These are phyloP conservation scores for Coniochaeta sp. DNA, from an alignment of 2,329 filamentous ascomycete species.

Conservation along the genomic window DNA sequence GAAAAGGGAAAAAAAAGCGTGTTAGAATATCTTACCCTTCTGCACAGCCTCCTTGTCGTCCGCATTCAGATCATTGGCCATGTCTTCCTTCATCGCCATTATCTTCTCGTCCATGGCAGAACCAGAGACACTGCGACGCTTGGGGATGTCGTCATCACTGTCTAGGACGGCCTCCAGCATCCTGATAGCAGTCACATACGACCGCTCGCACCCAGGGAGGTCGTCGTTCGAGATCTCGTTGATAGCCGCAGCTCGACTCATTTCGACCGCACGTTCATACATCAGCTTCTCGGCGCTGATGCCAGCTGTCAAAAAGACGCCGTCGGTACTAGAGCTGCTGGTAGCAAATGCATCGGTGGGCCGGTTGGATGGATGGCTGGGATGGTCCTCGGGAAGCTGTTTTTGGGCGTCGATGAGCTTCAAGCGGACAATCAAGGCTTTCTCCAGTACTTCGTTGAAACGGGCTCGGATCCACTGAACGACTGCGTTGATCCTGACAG, in stretches of 20 bases:
- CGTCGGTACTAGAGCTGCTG: conserved; percentile 61
- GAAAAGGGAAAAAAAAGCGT: not conserved
- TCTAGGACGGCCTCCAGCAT: conserved; percentile 95
- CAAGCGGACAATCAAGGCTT: conserved; percentile 86
- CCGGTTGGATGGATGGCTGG: conserved; percentile 77
- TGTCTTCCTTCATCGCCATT: conserved; percentile 27
- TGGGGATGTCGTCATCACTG: conserved; percentile 55
- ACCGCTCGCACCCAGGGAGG: conserved; percentile 78
- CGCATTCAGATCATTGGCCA: conserved; percentile 44
- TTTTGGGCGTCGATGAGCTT: conserved; percentile 83
- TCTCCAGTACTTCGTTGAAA: conserved; percentile 96
- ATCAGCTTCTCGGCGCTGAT: conserved; percentile 94
- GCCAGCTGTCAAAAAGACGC: conserved; percentile 77
- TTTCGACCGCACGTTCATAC: conserved; percentile 95
- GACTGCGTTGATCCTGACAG: conserved; percentile 76
- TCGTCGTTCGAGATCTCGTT: conserved; percentile 94
- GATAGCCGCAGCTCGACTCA: conserved; percentile 90
- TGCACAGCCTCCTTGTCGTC: conserved; percentile 68
- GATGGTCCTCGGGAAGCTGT: conserved; percentile 74
- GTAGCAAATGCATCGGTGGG: conserved; percentile 45
- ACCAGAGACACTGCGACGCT: conserved; percentile 23
- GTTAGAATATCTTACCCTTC: conserved; percentile 50
- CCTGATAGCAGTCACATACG: conserved; percentile 85
- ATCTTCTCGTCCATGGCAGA: conserved; percentile 33
- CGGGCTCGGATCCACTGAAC: conserved; percentile 92